Conservation (phyloP, 306 rosid species). For the Fragaria vesca region DNA sequence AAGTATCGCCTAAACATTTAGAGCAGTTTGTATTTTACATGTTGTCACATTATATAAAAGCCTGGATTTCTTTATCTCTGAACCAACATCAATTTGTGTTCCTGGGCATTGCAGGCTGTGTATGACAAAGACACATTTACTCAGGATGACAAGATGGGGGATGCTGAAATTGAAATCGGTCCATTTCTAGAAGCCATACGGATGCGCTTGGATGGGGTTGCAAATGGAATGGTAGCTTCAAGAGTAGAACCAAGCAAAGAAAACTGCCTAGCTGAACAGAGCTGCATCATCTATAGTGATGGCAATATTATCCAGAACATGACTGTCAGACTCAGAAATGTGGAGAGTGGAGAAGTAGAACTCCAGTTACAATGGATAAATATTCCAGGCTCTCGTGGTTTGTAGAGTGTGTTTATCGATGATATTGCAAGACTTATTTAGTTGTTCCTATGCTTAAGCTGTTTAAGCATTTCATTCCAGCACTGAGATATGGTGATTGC, state of each 20-base stretch:
- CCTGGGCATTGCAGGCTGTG: conserved; percentile 49
- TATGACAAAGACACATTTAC: conserved; percentile 69
- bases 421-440: not conserved
- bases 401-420: conserved; percentile 17
- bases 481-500: not conserved
- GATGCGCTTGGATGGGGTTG: conserved; percentile 45
- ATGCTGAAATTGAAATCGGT: conserved; percentile 66
- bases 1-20: not conserved
- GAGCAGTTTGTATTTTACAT: not conserved
- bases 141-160: conserved; percentile 86
- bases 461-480: not conserved
- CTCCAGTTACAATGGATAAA: conserved; percentile 72
- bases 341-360: conserved; percentile 72
- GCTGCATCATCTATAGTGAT: conserved; percentile 53
- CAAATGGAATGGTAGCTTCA: conserved; percentile 47
- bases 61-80: not conserved
- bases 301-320: conserved; percentile 56
- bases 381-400: conserved; percentile 65
- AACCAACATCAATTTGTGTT: not conserved
- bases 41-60: not conserved
- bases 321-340: conserved; percentile 69
- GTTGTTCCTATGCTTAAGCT: not conserved
- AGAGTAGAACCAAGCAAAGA: conserved; percentile 52
- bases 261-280: conserved; percentile 79
- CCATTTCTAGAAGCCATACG: conserved; percentile 55